Conservation (phyloP, 805 yeast species). For the Candida sakaeoensis region DNA sequence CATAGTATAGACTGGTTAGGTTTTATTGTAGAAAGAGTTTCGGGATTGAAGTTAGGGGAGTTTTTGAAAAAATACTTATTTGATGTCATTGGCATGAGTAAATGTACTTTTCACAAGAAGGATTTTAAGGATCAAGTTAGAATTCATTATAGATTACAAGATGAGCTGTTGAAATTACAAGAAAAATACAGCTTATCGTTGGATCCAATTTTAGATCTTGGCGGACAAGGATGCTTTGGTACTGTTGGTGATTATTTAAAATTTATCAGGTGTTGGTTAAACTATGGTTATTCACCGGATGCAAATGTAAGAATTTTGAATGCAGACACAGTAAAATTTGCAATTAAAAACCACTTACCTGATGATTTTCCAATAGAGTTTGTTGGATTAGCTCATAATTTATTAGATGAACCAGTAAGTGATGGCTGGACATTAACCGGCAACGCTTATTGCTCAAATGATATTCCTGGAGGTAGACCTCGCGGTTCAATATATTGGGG, state of each 20-base stretch:
- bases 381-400: conserved; percentile 17
- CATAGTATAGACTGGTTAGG: conserved; percentile 39
- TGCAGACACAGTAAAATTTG: conserved; percentile 27
- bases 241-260: conserved; percentile 35
- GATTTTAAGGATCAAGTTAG: conserved; percentile 13
- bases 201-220: conserved; percentile 33
- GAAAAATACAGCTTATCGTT: conserved; percentile 15
- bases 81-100: conserved; percentile 31
- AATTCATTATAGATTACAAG: conserved; percentile 16
- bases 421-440: conserved; percentile 38
- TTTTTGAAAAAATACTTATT: conserved; percentile 29
- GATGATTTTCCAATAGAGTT: conserved; percentile 15
- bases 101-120: conserved; percentile 22
- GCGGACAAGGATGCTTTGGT: conserved; percentile 42
- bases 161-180: conserved; percentile 13
- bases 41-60: conserved; percentile 30
- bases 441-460: conserved; percentile 23
- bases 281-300: conserved; percentile 37
- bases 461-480: conserved; percentile 33
- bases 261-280: conserved; percentile 38
- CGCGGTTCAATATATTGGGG: conserved; percentile 35
- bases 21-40: conserved; percentile 27
- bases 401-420: conserved; percentile 13
- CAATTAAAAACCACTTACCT: conserved; percentile 32
- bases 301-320: conserved; percentile 26